Evolutionary conservation across 192 early-diverging fungal genomes (phyloP).

Genomic region (Coemansia sp.): DNA sequence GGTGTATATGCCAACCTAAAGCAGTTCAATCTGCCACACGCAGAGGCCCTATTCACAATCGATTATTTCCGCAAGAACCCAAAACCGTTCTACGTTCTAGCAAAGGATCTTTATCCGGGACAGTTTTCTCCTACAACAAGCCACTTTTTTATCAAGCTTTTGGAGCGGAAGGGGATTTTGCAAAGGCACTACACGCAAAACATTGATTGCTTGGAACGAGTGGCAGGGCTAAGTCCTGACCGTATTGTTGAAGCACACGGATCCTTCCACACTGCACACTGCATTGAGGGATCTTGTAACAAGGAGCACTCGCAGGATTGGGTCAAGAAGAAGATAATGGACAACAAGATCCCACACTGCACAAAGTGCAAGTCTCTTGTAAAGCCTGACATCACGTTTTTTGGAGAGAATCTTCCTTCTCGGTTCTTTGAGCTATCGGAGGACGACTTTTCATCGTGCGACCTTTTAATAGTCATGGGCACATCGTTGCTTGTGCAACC

Average conservation of each 20-base stretch:
- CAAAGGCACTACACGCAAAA: conserved; percentile 93
- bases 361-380: conserved; percentile 64
- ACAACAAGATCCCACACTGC: conserved; percentile 70
- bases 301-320: conserved; percentile 43
- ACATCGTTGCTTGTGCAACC: conserved; percentile 89
- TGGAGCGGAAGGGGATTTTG: conserved; percentile 70
- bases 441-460: conserved; percentile 73
- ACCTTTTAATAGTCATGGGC: conserved; percentile 92
- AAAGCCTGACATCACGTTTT: conserved; percentile 97
- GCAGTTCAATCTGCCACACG: conserved; percentile 86
- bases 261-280: conserved; percentile 80
- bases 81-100: conserved; percentile 84
- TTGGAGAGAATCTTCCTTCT: conserved; percentile 84
- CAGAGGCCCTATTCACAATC: conserved; percentile 95
- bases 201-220: conserved; percentile 91
- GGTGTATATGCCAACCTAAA: conserved; percentile 91
- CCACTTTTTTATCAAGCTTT: conserved; percentile 84
- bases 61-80: conserved; percentile 83
- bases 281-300: conserved; percentile 57
- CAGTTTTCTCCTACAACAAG: conserved; percentile 74
- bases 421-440: conserved; percentile 65
- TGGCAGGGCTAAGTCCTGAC: conserved; percentile 71
- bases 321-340: conserved; percentile 57
- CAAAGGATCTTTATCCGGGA: conserved; percentile 89
- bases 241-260: conserved; percentile 93